Conservation (phyloP, 1,284 basidiomycete genomes). For the Trichosporon ovoides region DNA sequence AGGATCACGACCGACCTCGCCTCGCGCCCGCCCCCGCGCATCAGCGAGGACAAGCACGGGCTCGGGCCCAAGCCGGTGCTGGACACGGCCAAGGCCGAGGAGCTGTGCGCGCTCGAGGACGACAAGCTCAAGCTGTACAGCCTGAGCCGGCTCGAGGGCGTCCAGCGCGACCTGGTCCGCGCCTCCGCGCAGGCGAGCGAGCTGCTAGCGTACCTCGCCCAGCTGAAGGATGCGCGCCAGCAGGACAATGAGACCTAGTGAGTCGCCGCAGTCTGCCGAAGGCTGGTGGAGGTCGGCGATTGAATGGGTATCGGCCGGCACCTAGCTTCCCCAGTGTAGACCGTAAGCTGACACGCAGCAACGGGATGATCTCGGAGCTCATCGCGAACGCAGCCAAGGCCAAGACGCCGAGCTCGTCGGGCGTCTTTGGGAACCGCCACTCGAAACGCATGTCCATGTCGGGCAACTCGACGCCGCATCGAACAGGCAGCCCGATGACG, state of each 20-base stretch:
- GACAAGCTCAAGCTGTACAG: slow-evolving; percentile 65
- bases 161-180: slow-evolving; percentile 60
- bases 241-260: slow-evolving; percentile 58
- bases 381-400: slow-evolving; percentile 48
- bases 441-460: slow-evolving; percentile 14
- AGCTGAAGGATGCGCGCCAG: slow-evolving; percentile 72
- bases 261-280: too few species aligned
- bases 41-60: slow-evolving; percentile 56
- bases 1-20: slow-evolving; percentile 63
- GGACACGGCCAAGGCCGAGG: slow-evolving; percentile 60
- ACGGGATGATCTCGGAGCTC: slow-evolving; percentile 49
- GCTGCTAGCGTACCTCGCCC: slow-evolving; percentile 70
- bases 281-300: too few species aligned
- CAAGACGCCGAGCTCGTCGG: slow-evolving; percentile 29
- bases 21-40: slow-evolving; percentile 38
- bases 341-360: slow-evolving; percentile 31
- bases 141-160: slow-evolving; percentile 59
- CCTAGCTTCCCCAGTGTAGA: too few species aligned
- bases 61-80: slow-evolving; percentile 66
- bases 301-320: too few species aligned
- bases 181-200: slow-evolving; percentile 68
- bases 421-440: slow-evolving; percentile 39
- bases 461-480: slow-evolving; percentile 15
- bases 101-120: slow-evolving; percentile 61
- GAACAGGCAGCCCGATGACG: slow-evolving; percentile 5